phyloP scores from a whole-genome alignment of 1,139 yeast genomes.

The Hyphopichia burtonii region DNA sequence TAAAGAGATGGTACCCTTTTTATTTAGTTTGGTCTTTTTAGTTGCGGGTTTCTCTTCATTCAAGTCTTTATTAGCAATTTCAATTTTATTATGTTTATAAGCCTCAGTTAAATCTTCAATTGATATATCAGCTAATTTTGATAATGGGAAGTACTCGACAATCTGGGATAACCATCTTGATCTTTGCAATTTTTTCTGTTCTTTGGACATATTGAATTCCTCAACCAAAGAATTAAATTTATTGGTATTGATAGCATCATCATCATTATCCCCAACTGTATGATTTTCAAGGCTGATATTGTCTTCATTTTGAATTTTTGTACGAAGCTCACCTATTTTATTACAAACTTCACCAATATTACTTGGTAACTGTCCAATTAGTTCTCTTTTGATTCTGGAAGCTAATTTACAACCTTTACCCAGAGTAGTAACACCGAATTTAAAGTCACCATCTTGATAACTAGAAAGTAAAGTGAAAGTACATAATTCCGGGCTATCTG shows the following conservation, averaged over 20 bases:
- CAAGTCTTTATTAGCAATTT: constrained; percentile 6
- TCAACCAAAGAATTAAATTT: constrained; percentile 60
- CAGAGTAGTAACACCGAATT: constrained; percentile 79
- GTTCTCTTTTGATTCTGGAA: constrained; percentile 72
- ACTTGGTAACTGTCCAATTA: constrained; percentile 62
- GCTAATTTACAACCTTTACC: constrained; percentile 93
- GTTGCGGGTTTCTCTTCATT: not conserved
- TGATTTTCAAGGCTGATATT: constrained; percentile 22
- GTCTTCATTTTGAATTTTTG: constrained; percentile 56
- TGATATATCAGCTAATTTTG: constrained; percentile 55
- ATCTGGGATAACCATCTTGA: constrained; percentile 87
- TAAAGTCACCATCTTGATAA: constrained; percentile 68
- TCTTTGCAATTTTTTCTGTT: constrained; percentile 56
- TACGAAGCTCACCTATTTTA: constrained; percentile 67
- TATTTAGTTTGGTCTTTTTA: constrained; percentile 2
- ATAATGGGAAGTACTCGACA: constrained; percentile 86
- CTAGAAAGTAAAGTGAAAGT: constrained; percentile 79
- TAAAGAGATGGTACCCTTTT: constrained; percentile 62
- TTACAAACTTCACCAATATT: constrained; percentile 69
- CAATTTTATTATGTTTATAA: constrained; percentile 17
- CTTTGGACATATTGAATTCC: constrained; percentile 55
- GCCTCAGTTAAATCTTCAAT: constrained; percentile 54
- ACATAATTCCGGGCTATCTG: constrained; percentile 70
- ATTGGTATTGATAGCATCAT: constrained; percentile 62
- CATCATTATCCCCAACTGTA: constrained; percentile 60